Conservation (phyloP, 139 green algal species). For the Desmodesmus armatus region DNA sequence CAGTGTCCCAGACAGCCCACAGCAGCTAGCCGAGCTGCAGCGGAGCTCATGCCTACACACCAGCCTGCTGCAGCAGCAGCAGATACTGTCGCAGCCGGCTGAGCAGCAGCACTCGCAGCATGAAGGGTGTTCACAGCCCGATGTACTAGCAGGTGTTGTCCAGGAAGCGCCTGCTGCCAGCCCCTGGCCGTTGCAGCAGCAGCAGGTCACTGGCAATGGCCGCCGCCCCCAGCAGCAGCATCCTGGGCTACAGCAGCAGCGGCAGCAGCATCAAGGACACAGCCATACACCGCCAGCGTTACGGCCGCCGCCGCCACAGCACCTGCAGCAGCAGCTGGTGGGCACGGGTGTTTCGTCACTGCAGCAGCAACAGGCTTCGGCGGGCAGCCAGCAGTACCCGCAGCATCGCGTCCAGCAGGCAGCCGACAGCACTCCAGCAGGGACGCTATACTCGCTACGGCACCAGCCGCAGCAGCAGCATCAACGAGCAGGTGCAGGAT, state of each 20-base stretch:
- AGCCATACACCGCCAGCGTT: too few species aligned
- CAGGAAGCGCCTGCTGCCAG: too few species aligned
- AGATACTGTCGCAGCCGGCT: neutral
- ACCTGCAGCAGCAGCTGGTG: neutral
- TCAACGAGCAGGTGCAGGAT: neutral
- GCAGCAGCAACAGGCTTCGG: neutral
- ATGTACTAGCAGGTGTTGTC: too few species aligned
- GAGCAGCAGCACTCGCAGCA: neutral
- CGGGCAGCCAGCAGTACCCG: neutral
- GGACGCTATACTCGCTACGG: neutral
- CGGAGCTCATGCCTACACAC: too few species aligned
- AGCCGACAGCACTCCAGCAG: neutral
- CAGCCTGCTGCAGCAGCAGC: too few species aligned
- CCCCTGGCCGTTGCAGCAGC: too few species aligned
- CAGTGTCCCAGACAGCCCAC: too few species aligned
- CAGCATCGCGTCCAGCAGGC: neutral
- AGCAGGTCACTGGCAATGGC: neutral
- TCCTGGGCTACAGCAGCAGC: neutral
- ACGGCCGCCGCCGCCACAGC: neutral
- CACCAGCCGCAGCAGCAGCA: neutral
- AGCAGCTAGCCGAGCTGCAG: too few species aligned
- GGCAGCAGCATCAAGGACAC: neutral
- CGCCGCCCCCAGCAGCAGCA: neutral
- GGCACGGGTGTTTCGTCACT: neutral
- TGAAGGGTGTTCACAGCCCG: too few species aligned